Percentiles rank a stretch among this genome's conserved stretches.
Evolutionary conservation across 1,284 basidiomycete genomes (phyloP).

Genomic region (Sanghuangporus weigelae): DNA sequence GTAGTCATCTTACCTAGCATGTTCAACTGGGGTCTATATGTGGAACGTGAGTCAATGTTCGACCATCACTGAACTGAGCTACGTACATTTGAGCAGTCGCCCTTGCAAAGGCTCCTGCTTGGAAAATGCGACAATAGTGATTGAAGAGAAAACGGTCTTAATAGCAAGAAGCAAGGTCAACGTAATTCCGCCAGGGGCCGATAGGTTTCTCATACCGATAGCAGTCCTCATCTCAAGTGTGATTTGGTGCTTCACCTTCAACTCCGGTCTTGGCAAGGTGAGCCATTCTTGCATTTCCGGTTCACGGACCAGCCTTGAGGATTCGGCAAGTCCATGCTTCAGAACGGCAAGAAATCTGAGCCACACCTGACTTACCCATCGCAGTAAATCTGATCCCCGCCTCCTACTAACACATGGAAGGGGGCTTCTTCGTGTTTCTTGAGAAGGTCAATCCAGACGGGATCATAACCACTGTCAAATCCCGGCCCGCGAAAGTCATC

Average conservation of each 20-base stretch:
- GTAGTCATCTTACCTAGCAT: conserved; percentile 44
- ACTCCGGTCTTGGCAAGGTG: conserved; percentile 53
- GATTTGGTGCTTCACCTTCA: conserved; percentile 59
- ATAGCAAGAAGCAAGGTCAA: background rate
- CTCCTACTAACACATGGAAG: conserved; percentile 83
- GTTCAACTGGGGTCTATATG: conserved; percentile 53
- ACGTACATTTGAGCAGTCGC: conserved; percentile 88
- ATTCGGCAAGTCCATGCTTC: background rate
- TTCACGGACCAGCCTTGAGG: conserved; percentile 56
- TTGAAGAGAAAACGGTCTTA: conserved; percentile 82
- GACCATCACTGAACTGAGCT: background rate
- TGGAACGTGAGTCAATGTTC: conserved; percentile 1
- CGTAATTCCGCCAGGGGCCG: background rate
- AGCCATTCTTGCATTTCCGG: conserved; percentile 84
- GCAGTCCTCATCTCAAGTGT: conserved; percentile 72
- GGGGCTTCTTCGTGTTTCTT: conserved; percentile 74
- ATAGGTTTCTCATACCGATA: conserved; percentile 34
- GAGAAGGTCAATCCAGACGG: conserved; percentile 90
- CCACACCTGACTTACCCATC: conserved; percentile 45
- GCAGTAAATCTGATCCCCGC: conserved; percentile 83
- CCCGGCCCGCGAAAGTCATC: conserved; percentile 75
- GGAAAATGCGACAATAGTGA: conserved; percentile 86
- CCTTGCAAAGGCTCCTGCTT: conserved; percentile 86
- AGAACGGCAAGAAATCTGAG: background rate
- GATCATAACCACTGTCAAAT: conserved; percentile 77